A percentile compares a stretch with the other conserved stretches of the same genome.
Conservation (phyloP, 2,329 filamentous ascomycete species). For the Dendrostoma leiphaemia region DNA sequence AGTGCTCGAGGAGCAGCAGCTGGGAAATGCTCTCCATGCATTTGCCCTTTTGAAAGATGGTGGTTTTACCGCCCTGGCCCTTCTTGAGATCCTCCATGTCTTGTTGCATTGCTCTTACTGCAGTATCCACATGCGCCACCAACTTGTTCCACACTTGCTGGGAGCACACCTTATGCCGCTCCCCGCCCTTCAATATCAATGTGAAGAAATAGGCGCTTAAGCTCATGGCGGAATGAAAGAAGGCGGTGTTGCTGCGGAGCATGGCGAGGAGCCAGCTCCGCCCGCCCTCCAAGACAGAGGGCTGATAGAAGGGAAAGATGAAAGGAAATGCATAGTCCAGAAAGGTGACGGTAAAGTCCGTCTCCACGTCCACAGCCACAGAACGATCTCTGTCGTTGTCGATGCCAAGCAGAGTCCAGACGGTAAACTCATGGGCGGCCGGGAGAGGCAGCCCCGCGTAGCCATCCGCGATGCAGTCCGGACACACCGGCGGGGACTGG, state of each 20-base stretch:
- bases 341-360: constrained; percentile 53
- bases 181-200: constrained; percentile 37
- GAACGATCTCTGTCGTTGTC: constrained; percentile 10
- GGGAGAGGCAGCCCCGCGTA: constrained; percentile 1
- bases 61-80: constrained; percentile 7
- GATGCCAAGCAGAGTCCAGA: constrained; percentile 16
- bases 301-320: constrained; percentile 62
- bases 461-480: constrained; percentile 11
- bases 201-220: constrained; percentile 58
- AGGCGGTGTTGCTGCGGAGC: constrained; percentile 53
- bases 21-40: constrained; percentile 51
- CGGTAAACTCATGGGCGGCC: constrained; percentile 9
- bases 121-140: constrained; percentile 42
- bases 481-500: constrained; percentile 13
- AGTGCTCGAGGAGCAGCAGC: constrained; percentile 52
- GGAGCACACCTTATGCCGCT: constrained; percentile 33
- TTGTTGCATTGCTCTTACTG: constrained; percentile 55
- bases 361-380: constrained; percentile 20
- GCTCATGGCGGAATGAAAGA: constrained; percentile 56
- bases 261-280: constrained; percentile 59
- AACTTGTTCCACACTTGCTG: constrained; percentile 36
- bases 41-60: constrained; percentile 17
- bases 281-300: constrained; percentile 53
- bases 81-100: constrained; percentile 39
- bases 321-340: constrained; percentile 62